A percentile compares a stretch with the other conserved stretches of the same genome.
These are phyloP conservation scores for Penicillium samsonianum DNA, from an alignment of 495 filamentous ascomycete species.

Conservation along the genomic window DNA sequence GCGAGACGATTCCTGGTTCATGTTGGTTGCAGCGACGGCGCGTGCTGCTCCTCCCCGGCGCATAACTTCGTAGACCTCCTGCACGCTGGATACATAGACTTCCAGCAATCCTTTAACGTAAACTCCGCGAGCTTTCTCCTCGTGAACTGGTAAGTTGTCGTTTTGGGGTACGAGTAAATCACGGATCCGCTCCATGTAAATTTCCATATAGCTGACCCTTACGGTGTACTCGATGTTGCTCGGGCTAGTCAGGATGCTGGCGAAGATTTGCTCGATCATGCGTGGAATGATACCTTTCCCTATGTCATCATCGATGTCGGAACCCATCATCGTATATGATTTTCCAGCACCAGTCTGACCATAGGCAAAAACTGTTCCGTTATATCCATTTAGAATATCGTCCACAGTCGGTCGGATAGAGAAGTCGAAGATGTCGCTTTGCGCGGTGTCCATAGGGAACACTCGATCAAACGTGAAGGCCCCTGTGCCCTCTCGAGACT, in stretches of 20 bases:
- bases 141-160: slow-evolving; percentile 94
- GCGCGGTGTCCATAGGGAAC: slow-evolving; percentile 86
- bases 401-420: slow-evolving; percentile 95
- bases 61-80: slow-evolving; percentile 98
- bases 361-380: slow-evolving; percentile 98
- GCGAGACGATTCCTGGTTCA: slow-evolving; percentile 98
- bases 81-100: slow-evolving; percentile 92
- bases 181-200: slow-evolving; percentile 98
- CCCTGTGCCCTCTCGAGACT: slow-evolving; percentile 82
- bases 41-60: slow-evolving; percentile 83
- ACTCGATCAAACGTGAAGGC: slow-evolving; percentile 97
- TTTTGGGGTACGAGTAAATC: slow-evolving; percentile 90
- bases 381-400: slow-evolving; percentile 98
- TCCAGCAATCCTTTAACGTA: slow-evolving; percentile 96
- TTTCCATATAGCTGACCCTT: slow-evolving; percentile 98
- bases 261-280: slow-evolving; percentile 97
- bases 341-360: slow-evolving; percentile 98
- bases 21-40: slow-evolving; percentile 97
- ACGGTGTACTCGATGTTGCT: slow-evolving; percentile 98
- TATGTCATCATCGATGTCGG: slow-evolving; percentile 88
- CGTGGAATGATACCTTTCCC: slow-evolving; percentile 93
- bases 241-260: slow-evolving; percentile 85
- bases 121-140: slow-evolving; percentile 93
- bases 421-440: slow-evolving; percentile 93
- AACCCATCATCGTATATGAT: slow-evolving; percentile 99